phyloP scores from a whole-genome alignment of 257 asterid species.

The Lycium ferocissimum region DNA sequence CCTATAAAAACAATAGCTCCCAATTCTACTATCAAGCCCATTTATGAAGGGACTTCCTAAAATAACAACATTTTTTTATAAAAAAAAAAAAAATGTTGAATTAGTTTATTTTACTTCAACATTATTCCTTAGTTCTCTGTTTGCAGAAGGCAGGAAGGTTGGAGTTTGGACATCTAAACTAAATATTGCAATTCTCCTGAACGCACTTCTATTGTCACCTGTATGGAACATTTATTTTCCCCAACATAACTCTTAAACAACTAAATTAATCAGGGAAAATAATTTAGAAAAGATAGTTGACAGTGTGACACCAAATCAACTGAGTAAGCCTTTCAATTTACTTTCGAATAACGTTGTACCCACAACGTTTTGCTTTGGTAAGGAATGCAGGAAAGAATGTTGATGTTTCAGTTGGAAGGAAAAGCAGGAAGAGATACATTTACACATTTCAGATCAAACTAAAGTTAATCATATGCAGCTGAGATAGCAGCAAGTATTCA shows the following conservation, averaged over 20 bases:
- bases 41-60: not conserved
- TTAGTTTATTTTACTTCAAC: not conserved
- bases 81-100: not conserved
- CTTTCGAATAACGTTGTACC: not conserved
- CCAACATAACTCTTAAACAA: not conserved
- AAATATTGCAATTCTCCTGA: not conserved
- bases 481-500: conserved; percentile 12
- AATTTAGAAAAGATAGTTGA: not conserved
- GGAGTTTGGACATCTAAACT: conserved; percentile 8
- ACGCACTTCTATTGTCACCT: not conserved
- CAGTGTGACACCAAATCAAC: conserved; percentile 1
- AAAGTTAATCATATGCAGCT: not conserved
- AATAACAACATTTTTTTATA: not conserved
- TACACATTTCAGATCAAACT: conserved; percentile 5
- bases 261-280: conserved; percentile 8
- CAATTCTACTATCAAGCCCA: not conserved
- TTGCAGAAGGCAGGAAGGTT: conserved; percentile 12
- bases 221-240: not conserved
- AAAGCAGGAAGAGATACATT: conserved; percentile 13
- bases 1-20: not conserved
- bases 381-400: not conserved
- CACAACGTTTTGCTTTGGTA: conserved; percentile 3
- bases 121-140: conserved; percentile 15
- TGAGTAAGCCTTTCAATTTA: not conserved
- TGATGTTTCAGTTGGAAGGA: not conserved